Percentiles rank a stretch among this genome's conserved stretches.
These are phyloP conservation scores for Aspergillus indologenus DNA, from an alignment of 495 filamentous ascomycete species.

Conservation along the genomic window DNA sequence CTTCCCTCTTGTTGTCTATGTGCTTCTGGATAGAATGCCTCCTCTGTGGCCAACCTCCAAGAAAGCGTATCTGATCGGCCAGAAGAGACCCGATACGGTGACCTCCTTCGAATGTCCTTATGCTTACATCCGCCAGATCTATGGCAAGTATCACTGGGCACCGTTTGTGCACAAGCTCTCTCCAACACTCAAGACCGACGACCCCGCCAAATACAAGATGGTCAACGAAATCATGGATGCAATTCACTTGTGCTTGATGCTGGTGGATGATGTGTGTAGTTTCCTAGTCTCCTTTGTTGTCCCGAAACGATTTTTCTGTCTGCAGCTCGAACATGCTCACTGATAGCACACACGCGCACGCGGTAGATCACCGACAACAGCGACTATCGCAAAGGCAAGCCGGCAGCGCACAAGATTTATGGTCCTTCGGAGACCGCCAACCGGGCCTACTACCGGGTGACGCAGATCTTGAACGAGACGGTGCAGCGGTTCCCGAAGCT, in stretches of 20 bases:
- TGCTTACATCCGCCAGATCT: conserved; percentile 18
- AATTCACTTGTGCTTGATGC: conserved; percentile 32
- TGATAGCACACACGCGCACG: not conserved
- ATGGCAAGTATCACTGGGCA: conserved; percentile 29
- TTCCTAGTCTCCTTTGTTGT: not conserved
- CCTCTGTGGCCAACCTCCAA: conserved; percentile 16
- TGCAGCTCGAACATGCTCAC: not conserved
- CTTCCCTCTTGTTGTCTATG: conserved; percentile 13
- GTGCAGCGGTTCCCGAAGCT: conserved; percentile 19
- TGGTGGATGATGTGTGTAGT: conserved; percentile 32
- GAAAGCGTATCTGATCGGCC: conserved; percentile 19
- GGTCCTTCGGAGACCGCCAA: conserved; percentile 30
- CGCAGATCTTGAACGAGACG: conserved; percentile 21
- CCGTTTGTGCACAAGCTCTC: conserved; percentile 25
- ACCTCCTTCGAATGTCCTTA: conserved; percentile 25
- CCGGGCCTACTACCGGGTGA: conserved; percentile 29
- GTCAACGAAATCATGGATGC: conserved; percentile 31
- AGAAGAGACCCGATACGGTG: conserved; percentile 13
- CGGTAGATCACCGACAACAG: conserved; percentile 29
- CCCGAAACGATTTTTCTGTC: not conserved
- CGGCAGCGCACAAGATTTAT: conserved; percentile 29
- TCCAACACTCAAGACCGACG: conserved; percentile 19
- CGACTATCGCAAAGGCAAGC: conserved; percentile 28
- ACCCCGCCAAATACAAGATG: conserved; percentile 22
- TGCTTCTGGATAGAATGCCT: conserved; percentile 15